Base-by-base conservation (phyloP, 495 filamentous ascomycete genomes). In the Podospora comata region DNA sequence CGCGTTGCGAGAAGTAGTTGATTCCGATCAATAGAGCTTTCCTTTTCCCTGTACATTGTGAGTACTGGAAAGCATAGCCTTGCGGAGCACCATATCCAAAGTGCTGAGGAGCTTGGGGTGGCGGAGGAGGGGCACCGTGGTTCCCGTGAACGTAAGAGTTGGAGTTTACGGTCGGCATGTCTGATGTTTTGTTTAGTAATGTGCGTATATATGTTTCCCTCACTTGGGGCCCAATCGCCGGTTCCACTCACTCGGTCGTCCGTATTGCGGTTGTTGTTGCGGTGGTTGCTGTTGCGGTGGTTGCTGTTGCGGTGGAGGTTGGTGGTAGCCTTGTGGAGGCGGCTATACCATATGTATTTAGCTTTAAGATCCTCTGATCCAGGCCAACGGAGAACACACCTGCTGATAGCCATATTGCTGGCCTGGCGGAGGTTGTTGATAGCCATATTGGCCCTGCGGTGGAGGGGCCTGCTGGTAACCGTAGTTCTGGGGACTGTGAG, bases 21-120 rank as follows among this genome's bases (percentile, higher is more conserved):
- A 98, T 97, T 54, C 95, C 95, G 68, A 99, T 96, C 68, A 99
- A 79, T 39, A 99, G 82, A 26, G 95, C 95, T 85, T 97, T 99
- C 74, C 93, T 83, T 73, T 90, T 88, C 23, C 95, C 95, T 3
- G 91, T 94, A 75, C 95, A 99, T 65, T 90, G 88, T 64, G 94
- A 97, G 78, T 97, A 97, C 76, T 92, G 90, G 79, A 94, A 97
- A 62, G 82, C 88, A 76, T 96, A 94, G 64, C 85, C 85, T 67
- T 87, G 84, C 30, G 92, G 90, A 32, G 93, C 93, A 65, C 92
- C 93, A 48, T 85, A 80, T 44, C 91, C 90, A 74, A 97, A 98
- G 68, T 82, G 80, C 74, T 90, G 88, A 5, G 83, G 82, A 28
- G 81, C 77, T 23, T 82, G 72, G 2, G 90, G 90, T 18, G 89